These are phyloP conservation scores for Aspergillus uvarum DNA, from an alignment of 2,329 filamentous ascomycete genomes.

Conservation along the genomic window DNA sequence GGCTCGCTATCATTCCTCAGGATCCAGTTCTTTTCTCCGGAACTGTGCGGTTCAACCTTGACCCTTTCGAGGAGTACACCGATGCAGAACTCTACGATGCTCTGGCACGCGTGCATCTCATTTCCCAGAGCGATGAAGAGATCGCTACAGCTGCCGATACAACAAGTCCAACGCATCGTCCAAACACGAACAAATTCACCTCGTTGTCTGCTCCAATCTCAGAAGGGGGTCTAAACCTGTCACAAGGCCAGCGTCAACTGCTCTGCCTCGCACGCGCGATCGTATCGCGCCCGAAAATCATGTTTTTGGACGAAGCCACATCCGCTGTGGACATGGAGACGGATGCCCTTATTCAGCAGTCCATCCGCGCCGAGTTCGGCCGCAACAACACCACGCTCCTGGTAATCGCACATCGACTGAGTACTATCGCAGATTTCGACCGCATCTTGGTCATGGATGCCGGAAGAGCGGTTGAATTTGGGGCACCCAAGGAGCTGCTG, in stretches of 20 bases:
- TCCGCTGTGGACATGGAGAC: constrained; percentile 76
- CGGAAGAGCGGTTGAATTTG: constrained; percentile 68
- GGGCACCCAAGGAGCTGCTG: constrained; percentile 62
- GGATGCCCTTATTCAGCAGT: constrained; percentile 70
- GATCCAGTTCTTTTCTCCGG: constrained; percentile 79
- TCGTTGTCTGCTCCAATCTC: not conserved
- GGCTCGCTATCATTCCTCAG: constrained; percentile 77
- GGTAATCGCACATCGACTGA: constrained; percentile 73
- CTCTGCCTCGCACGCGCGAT: constrained; percentile 49
- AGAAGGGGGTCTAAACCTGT: constrained; percentile 45
- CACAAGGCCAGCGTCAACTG: constrained; percentile 34
- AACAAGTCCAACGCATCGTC: not conserved
- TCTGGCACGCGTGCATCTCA: constrained; percentile 63
- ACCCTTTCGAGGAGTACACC: constrained; percentile 69
- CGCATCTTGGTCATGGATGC: constrained; percentile 70
- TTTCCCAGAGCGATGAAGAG: constrained; percentile 22
- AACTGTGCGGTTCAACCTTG: constrained; percentile 71
- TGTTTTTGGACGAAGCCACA: constrained; percentile 80
- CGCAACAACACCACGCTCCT: constrained; percentile 62
- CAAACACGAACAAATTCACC: not conserved
- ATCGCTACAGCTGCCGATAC: not conserved
- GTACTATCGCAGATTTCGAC: constrained; percentile 76
- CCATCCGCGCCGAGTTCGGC: constrained; percentile 70
- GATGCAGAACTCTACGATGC: constrained; percentile 70
- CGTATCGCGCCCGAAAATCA: constrained; percentile 69